Conservation (phyloP, 2,329 filamentous ascomycete genomes). For the Microdochium paspali region DNA sequence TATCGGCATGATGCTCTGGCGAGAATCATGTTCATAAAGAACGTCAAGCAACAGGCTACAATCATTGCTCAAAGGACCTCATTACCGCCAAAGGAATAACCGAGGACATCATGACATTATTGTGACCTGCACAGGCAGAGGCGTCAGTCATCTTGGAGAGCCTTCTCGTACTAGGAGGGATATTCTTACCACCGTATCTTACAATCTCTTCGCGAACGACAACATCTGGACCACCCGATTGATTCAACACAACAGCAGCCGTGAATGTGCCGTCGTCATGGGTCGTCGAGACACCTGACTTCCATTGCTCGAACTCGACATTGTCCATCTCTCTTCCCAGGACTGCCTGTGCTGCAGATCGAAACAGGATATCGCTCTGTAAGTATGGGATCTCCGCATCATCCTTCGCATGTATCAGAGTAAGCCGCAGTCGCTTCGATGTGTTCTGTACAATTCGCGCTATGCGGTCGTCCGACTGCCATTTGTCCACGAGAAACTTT, state of each 20-base stretch:
- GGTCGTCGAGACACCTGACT: conserved; percentile 32
- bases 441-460: conserved; percentile 42
- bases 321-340: conserved; percentile 23
- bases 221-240: conserved; percentile 26
- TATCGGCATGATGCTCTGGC: too few species aligned
- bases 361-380: conserved; percentile 57
- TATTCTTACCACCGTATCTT: conserved; percentile 41
- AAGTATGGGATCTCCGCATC: conserved; percentile 75
- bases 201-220: conserved; percentile 44
- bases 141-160: not conserved
- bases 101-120: conserved; percentile 56
- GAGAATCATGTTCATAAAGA: too few species aligned
- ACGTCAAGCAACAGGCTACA: too few species aligned
- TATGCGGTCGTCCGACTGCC: conserved; percentile 64
- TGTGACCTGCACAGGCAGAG: conserved; percentile 46
- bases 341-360: conserved; percentile 44
- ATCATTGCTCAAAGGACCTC: conserved; percentile 45
- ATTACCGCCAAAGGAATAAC: conserved; percentile 55
- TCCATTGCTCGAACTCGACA: conserved; percentile 30
- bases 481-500: conserved; percentile 64
- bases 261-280: conserved; percentile 38
- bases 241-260: conserved; percentile 26
- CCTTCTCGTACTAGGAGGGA: not conserved
- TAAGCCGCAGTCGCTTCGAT: conserved; percentile 49
- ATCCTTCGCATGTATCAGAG: conserved; percentile 69